phyloP scores from a whole-genome alignment of 495 filamentous ascomycete species.

The Aspergillus saccharolyticus region DNA sequence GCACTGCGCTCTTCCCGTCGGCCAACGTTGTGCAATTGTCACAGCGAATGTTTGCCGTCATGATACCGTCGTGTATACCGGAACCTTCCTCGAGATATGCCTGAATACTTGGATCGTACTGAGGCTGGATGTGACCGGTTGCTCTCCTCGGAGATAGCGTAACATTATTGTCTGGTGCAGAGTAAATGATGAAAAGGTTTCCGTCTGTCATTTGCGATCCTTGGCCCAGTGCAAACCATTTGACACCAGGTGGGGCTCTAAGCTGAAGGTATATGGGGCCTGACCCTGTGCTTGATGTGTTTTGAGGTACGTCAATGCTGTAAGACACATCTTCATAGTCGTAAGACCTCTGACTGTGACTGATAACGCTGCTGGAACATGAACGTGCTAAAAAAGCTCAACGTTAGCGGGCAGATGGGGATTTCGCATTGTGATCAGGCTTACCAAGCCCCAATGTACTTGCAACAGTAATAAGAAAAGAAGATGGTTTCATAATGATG shows the following conservation, averaged over 20 bases:
- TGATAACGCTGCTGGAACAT: conserved; percentile 14
- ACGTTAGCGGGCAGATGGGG: background rate
- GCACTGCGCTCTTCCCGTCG: conserved; percentile 44
- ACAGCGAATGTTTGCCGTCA: conserved; percentile 59
- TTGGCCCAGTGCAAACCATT: conserved; percentile 59
- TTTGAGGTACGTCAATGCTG: conserved; percentile 21
- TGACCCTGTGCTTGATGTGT: conserved; percentile 10
- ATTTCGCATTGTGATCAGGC: background rate
- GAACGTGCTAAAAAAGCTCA: conserved; percentile 3
- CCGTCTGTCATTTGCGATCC: conserved; percentile 53
- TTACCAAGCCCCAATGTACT: conserved; percentile 5
- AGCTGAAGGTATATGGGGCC: conserved; percentile 55
- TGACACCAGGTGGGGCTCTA: conserved; percentile 46
- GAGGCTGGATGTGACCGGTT: conserved; percentile 43
- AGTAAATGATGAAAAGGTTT: conserved; percentile 62
- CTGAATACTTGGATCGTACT: conserved; percentile 38
- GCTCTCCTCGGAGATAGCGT: conserved; percentile 55
- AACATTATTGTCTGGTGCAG: conserved; percentile 50
- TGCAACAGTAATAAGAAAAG: background rate
- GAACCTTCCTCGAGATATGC: conserved; percentile 54
- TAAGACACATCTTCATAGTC: conserved; percentile 18
- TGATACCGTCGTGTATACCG: conserved; percentile 43
- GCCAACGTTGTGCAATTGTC: conserved; percentile 48
- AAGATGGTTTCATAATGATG: background rate
- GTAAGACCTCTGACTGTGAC: conserved; percentile 16